Percentiles rank a stretch among this genome's conserved stretches.
Evolutionary conservation across 495 filamentous ascomycete genomes (phyloP).

Genomic region (Hypoxylon cercidicola): DNA sequence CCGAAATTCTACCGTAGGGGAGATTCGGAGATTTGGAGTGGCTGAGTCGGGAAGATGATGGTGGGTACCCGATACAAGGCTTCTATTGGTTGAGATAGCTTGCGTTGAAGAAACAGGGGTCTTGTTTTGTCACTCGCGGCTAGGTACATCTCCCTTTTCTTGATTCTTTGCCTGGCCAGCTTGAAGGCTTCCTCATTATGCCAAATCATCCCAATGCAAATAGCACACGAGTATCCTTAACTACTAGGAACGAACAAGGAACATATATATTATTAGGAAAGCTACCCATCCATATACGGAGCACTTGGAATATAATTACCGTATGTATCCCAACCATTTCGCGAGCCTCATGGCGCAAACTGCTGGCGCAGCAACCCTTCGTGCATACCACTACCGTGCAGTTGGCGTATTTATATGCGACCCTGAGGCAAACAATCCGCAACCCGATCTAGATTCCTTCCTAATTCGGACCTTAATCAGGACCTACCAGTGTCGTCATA

Average conservation of each 20-base stretch:
- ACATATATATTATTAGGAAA: too few species aligned
- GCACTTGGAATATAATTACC: neutral
- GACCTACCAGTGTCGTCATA: neutral
- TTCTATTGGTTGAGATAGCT: neutral
- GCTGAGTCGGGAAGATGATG: neutral
- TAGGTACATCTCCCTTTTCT: neutral
- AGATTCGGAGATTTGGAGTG: too few species aligned
- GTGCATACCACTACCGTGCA: slow-evolving; percentile 6
- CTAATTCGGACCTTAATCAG: slow-evolving; percentile 9
- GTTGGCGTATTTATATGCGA: slow-evolving; percentile 18
- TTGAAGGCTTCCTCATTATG: neutral
- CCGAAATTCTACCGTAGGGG: too few species aligned
- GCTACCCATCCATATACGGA: too few species aligned
- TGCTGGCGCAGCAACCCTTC: slow-evolving; percentile 17
- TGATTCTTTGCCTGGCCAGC: neutral
- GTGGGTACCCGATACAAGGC: neutral
- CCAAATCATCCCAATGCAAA: neutral
- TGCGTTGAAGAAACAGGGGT: neutral
- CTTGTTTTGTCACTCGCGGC: neutral
- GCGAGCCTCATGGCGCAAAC: slow-evolving; percentile 30
- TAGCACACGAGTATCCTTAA: neutral
- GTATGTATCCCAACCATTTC: slow-evolving; percentile 6
- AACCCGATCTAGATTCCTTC: slow-evolving; percentile 20
- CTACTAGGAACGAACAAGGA: too few species aligned
- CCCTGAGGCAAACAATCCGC: slow-evolving; percentile 20